Evolutionary conservation across 306 rosid species (phyloP).

Genomic region (Castanea crenata): DNA sequence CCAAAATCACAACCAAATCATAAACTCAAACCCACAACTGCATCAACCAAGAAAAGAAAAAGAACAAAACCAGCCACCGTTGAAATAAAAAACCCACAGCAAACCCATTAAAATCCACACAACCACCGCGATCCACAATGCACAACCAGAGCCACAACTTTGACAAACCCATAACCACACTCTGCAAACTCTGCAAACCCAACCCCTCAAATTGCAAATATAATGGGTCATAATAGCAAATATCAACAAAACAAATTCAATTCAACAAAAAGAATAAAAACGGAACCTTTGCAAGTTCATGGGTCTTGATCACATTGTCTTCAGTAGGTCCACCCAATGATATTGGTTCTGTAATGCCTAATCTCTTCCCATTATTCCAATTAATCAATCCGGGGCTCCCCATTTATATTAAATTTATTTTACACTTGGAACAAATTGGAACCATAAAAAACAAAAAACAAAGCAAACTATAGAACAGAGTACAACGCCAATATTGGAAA

Average conservation of each 20-base stretch:
- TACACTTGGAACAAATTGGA: slow-evolving; percentile 21
- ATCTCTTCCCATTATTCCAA: slow-evolving; percentile 65
- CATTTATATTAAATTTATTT: slow-evolving; percentile 34
- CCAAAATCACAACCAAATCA: no score
- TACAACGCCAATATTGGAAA: slow-evolving; percentile 39
- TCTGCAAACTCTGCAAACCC: no score
- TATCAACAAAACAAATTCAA: neutral
- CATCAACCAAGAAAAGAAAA: no score
- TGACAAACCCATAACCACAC: no score
- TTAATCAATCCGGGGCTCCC: slow-evolving; percentile 64
- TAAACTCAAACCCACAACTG: no score
- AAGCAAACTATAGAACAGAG: slow-evolving; percentile 28
- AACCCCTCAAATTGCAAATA: no score
- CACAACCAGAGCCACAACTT: no score
- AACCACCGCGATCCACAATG: no score
- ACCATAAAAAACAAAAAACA: slow-evolving; percentile 21
- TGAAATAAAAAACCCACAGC: no score
- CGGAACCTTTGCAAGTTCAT: slow-evolving; percentile 79
- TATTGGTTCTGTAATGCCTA: slow-evolving; percentile 92
- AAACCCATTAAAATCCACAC: no score
- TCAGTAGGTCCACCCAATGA: slow-evolving; percentile 93
- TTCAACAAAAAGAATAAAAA: neutral
- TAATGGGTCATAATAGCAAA: neutral
- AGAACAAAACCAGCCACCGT: no score
- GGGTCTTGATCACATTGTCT: slow-evolving; percentile 65